A percentile compares a stretch with the other conserved stretches of the same genome.
These are phyloP conservation scores for Solanum arcanum DNA, from an alignment of 257 asterid species.

Conservation along the genomic window DNA sequence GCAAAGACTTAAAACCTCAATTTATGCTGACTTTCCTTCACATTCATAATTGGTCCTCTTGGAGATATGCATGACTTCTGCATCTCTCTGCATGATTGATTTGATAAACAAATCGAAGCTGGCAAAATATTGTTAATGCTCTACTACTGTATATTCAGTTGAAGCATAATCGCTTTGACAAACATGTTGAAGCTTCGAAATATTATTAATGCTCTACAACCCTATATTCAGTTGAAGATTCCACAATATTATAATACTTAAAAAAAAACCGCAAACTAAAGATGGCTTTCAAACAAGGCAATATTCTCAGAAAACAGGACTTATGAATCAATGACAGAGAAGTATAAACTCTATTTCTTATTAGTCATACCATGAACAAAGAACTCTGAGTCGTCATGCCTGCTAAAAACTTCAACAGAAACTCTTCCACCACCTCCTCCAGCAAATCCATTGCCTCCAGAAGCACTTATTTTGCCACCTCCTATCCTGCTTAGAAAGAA, in stretches of 20 bases:
- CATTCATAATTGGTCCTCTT: not conserved
- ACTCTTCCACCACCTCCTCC: slow-evolving; percentile 99
- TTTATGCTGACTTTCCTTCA: not conserved
- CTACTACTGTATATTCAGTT: not conserved
- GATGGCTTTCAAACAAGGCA: not conserved
- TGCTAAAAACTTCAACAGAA: slow-evolving; percentile 52
- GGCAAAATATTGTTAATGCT: not conserved
- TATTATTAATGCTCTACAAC: not conserved
- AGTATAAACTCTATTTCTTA: not conserved
- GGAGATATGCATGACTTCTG: not conserved
- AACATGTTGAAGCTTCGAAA: not conserved
- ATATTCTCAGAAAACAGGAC: not conserved
- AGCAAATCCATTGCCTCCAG: slow-evolving; percentile 85
- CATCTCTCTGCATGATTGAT: not conserved
- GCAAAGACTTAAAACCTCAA: not conserved
- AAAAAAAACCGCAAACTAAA: not conserved
- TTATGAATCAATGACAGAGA: slow-evolving; percentile 2
- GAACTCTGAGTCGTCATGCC: slow-evolving; percentile 63
- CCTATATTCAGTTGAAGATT: not conserved
- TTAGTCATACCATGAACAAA: slow-evolving; percentile 58
- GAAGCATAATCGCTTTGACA: not conserved
- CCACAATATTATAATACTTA: not conserved
- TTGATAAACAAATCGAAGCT: not conserved
- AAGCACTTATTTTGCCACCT: slow-evolving; percentile 66
- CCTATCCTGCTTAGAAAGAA: slow-evolving; percentile 62